phyloP scores from a whole-genome alignment of 2,329 filamentous ascomycete genomes.

The Elsinoe batatas region DNA sequence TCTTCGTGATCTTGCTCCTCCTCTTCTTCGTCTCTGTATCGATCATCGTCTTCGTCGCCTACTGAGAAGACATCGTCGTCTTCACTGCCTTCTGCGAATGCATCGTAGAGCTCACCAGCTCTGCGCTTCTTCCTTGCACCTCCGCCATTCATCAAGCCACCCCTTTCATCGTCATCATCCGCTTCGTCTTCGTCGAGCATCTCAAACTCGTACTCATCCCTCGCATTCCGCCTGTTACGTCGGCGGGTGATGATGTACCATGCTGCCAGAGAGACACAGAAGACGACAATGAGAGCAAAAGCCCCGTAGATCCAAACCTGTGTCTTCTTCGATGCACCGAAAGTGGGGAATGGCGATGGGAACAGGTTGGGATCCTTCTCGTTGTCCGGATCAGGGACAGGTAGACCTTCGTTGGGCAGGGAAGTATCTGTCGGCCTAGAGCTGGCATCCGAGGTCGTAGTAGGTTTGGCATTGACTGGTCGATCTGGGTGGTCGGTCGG shows the following conservation, averaged over 20 bases:
- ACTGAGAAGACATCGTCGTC: slow-evolving; percentile 34
- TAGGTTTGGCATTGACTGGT: slow-evolving; percentile 52
- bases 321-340: slow-evolving; percentile 76
- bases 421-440: slow-evolving; percentile 21
- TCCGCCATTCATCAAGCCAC: slow-evolving; percentile 38
- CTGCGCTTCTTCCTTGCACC: slow-evolving; percentile 42
- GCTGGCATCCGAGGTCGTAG: slow-evolving; percentile 21
- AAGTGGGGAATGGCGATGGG: slow-evolving; percentile 80
- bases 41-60: slow-evolving; percentile 32
- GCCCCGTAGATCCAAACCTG: slow-evolving; percentile 92
- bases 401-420: slow-evolving; percentile 21
- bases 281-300: slow-evolving; percentile 70
- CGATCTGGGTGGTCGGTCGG: slow-evolving; percentile 39
- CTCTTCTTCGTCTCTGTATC: slow-evolving; percentile 20
- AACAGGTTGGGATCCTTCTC: slow-evolving; percentile 49
- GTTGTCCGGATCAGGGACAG: slow-evolving; percentile 23
- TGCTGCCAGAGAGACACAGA: slow-evolving; percentile 69
- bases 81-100: slow-evolving; percentile 88
- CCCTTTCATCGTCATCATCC: slow-evolving; percentile 28
- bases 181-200: slow-evolving; percentile 73
- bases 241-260: slow-evolving; percentile 72
- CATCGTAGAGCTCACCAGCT: slow-evolving; percentile 91
- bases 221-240: slow-evolving; percentile 52
- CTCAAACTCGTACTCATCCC: slow-evolving; percentile 89
- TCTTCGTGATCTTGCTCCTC: slow-evolving; percentile 18